phyloP scores from a whole-genome alignment of 805 yeast genomes.

The Wickerhamiella spandovensis region DNA sequence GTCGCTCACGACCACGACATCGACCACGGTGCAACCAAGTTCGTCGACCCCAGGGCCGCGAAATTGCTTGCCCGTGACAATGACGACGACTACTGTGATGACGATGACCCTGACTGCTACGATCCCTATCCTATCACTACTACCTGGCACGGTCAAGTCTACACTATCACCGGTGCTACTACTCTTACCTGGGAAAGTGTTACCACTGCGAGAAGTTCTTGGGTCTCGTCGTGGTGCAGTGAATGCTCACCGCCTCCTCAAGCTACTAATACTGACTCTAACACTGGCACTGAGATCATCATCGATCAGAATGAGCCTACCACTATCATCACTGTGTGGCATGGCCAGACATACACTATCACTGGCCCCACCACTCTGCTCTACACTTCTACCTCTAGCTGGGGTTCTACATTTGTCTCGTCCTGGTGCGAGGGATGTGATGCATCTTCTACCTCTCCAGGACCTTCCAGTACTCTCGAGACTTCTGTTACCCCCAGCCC shows the following conservation, averaged over 20 bases:
- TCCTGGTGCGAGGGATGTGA: not conserved
- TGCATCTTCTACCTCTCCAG: not conserved
- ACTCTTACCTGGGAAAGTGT: not conserved
- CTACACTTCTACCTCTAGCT: not conserved
- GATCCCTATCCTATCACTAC: not conserved
- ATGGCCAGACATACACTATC: not conserved
- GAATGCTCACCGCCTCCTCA: not conserved
- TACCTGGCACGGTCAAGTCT: not conserved
- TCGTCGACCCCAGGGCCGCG: too few relatives aligned
- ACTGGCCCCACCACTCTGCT: not conserved
- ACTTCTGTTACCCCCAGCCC: not conserved
- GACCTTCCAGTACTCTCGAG: not conserved
- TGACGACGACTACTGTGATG: not conserved
- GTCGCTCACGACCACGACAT: not conserved
- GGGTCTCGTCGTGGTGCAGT: not conserved
- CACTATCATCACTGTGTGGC: not conserved
- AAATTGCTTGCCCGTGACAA: not conserved
- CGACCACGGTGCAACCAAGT: not conserved
- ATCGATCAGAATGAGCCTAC: not conserved
- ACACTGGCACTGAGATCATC: not conserved
- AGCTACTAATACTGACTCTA: not conserved
- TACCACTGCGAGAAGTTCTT: not conserved
- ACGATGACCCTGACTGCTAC: not conserved
- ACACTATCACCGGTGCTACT: slow-evolving; percentile 1
- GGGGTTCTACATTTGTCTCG: not conserved